A percentile compares a stretch with the other conserved stretches of the same genome.
Conservation (phyloP, 2,329 filamentous ascomycete species). For the Spiromastix sp. region DNA sequence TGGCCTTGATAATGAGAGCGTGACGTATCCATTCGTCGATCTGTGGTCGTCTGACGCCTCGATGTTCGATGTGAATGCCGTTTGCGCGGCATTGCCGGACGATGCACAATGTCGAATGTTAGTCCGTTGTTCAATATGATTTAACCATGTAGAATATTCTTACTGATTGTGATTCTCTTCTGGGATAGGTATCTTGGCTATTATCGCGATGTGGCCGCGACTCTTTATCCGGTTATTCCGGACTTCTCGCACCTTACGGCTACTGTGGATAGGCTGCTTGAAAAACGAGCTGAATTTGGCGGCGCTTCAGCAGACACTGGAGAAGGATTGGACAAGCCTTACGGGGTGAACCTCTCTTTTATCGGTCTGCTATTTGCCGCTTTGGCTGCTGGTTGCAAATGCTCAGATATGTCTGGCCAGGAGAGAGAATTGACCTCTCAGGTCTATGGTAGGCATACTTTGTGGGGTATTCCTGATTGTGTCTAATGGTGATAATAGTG, state of each 20-base stretch:
- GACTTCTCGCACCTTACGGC: slow-evolving; percentile 46
- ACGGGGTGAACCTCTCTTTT: slow-evolving; percentile 48
- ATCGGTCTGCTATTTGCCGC: slow-evolving; percentile 52
- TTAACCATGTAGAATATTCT: neutral
- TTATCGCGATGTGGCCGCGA: slow-evolving; percentile 22
- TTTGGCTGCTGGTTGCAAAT: slow-evolving; percentile 53
- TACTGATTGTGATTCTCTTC: neutral
- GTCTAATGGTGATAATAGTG: slow-evolving; percentile 34
- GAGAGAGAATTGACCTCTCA: slow-evolving; percentile 54
- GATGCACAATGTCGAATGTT: slow-evolving; percentile 47
- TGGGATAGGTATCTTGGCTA: slow-evolving; percentile 10
- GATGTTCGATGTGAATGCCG: slow-evolving; percentile 45
- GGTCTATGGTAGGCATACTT: slow-evolving; percentile 42
- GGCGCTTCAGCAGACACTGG: slow-evolving; percentile 30
- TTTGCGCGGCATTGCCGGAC: slow-evolving; percentile 48
- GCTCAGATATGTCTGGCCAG: slow-evolving; percentile 46
- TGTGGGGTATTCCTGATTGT: neutral
- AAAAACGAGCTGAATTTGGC: slow-evolving; percentile 38
- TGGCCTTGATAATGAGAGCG: slow-evolving; percentile 53
- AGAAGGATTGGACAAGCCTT: slow-evolving; percentile 45
- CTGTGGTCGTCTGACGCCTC: slow-evolving; percentile 54
- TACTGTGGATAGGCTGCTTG: slow-evolving; percentile 44
- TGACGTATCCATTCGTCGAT: slow-evolving; percentile 56
- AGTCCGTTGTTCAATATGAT: slow-evolving; percentile 13
- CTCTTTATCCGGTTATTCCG: slow-evolving; percentile 51